Base-by-base conservation (phyloP, 257 asterid species). In the Nicotiana knightiana region DNA sequence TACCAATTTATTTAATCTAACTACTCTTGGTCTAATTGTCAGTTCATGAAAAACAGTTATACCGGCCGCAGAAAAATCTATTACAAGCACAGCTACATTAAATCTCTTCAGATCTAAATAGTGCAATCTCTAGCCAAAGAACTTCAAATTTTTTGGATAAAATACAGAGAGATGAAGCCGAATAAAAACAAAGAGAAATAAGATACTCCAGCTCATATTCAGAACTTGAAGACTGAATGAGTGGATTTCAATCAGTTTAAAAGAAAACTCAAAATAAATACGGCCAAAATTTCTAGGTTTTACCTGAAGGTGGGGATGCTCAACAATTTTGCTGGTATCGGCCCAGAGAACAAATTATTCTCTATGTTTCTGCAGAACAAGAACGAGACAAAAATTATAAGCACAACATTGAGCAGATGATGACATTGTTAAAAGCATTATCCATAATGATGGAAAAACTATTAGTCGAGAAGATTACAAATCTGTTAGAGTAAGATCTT, bases 281-380 rank as follows among this genome's bases (percentile, higher is more conserved):
- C 26, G 64, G 64, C 51, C 59, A 59, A n/a, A 81, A 84, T 28
- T 46, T 32, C 54, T 63, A 15, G 21, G 83, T 76, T 64, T 76
- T 63, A 96, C 99, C 98, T 93, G 97, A 96, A 96, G 90, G 65
- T 83, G 6, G 97, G 99, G 65, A 96, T 87, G 54, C 10, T 83
- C 62, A 90, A 87, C 90, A 96, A 84, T 61, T 86, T 89, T 17
- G 32, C 82, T 1, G 99, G 99, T 84, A 96, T 90, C 33, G 99
- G 98, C 68, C 99, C 99, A 28, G 97, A 94, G 89, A 96, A 96
- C 81, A 91, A 88, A 87, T 96, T 96, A 81, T 96, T 94, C 87
- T 89, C 97, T 28, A 96, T 82, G 87, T 92, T 89, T 88, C 99
- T 96, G 94, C 48, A 77, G 30, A 46, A 80, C 32, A 77, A 73